Conservation (phyloP, 495 filamentous ascomycete genomes). For the Tuber magnatum region DNA sequence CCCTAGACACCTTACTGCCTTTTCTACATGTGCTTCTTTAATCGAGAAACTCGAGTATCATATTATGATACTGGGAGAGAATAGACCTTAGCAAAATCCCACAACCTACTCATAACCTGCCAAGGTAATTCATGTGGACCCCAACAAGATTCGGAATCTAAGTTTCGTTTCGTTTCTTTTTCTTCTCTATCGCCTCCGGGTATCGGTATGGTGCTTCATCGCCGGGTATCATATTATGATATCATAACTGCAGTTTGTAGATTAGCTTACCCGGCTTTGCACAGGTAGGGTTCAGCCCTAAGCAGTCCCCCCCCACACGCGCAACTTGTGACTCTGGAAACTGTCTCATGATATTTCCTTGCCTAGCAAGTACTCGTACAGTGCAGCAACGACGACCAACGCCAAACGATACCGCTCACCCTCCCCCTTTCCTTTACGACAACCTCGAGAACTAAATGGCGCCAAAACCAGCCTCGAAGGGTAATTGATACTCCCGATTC, state of each 20-base stretch:
- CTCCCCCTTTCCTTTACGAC: constrained; percentile 26
- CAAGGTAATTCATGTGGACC: no score
- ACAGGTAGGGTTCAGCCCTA: constrained; percentile 13
- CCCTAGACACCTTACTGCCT: no score
- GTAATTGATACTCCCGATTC: constrained; percentile 27
- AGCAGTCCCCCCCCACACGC: constrained; percentile 23
- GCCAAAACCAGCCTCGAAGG: constrained; percentile 37
- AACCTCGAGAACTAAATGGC: constrained; percentile 33
- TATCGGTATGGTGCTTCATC: background rate
- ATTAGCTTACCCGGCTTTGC: constrained; percentile 5
- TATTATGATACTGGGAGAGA: no score
- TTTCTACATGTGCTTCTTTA: no score
- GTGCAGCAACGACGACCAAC: constrained; percentile 17
- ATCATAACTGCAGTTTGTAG: background rate
- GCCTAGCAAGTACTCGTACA: background rate
- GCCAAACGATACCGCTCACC: constrained; percentile 12
- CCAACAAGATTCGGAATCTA: background rate
- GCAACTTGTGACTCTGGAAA: constrained; percentile 5
- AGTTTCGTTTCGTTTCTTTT: constrained; percentile 10
- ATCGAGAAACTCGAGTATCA: no score
- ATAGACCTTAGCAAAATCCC: no score
- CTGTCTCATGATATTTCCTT: constrained; percentile 19
- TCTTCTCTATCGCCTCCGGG: background rate
- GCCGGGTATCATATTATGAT: background rate
- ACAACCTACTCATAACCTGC: no score